Base-by-base conservation (phyloP, 768 basidiomycete species). In the Suillus discolor region DNA sequence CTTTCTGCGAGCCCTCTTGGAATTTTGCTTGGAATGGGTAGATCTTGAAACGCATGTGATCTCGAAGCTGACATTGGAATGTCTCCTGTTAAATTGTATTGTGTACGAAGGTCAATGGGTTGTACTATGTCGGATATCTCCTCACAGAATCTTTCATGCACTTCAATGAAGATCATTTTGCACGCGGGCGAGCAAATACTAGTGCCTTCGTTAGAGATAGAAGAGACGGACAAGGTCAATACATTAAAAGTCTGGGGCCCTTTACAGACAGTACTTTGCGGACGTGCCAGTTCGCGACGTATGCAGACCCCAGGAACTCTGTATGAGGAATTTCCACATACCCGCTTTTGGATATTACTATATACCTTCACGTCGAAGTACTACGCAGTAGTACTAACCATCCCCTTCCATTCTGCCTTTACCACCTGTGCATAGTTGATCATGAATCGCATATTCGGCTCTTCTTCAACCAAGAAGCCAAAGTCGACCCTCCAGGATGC, bases 401-500 rank as follows among this genome's bases (percentile, higher is more conserved):
- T 18, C 23, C 45, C 34, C 36, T 42, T 41, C 53, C 7, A n/a
- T 34, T 55, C n/a, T 4, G 18, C 53, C 34, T 34, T 12, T 11
- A 55, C 39, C 54, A 41, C 31, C 39, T 42, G 45, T 42, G 31
- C 31, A 41, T n/a, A 63, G n/a, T 41, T n/a, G 2, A 69, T 38
- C 69, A 94, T 95, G 93, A 94, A 95, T 76, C 87, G 93, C 65
- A 89, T 95, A 73, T 95, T 95, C 77, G 93, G 93, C 57, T 73
- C 84, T 1, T 90, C 92, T 28, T 69, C 87, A 9, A 83, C 83
- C 77, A 90, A 89, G 79, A 96, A 94, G 74, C 93, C 96, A 25
- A 93, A 94, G 73, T 87, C 97, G 0, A 83, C 83, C 3, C 86
- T 99, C 7, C 88, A 91, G 67, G 97, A 99, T 81, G 97, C 97